A percentile compares a stretch with the other conserved stretches of the same genome.
phyloP scores from a whole-genome alignment of 164 flowering plant genomes.

The Stephania japonica region DNA sequence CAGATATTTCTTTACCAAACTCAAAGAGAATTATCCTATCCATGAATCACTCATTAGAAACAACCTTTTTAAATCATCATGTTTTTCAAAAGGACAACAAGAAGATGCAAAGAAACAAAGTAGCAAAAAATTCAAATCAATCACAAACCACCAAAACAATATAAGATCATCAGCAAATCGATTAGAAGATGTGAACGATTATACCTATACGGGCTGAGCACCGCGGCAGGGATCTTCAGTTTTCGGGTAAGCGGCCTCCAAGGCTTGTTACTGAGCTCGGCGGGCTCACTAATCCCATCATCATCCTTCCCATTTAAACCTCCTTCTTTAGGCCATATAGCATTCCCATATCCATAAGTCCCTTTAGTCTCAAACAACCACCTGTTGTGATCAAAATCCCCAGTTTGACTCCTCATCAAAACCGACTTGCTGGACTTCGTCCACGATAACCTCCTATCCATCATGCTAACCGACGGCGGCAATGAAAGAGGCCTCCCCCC shows the following conservation, averaged over 20 bases:
- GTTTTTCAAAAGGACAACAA: neutral
- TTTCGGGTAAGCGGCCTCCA: constrained; percentile 81
- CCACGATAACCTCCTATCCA: constrained; percentile 57
- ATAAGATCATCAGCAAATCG: neutral
- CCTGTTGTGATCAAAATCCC: constrained; percentile 65
- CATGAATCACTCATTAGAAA: neutral
- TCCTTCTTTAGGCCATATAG: constrained; percentile 61
- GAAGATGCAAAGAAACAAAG: neutral
- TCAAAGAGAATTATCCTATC: neutral
- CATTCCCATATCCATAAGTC: constrained; percentile 80
- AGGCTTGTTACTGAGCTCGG: constrained; percentile 41
- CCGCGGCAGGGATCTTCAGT: constrained; percentile 54
- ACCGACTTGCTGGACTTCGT: constrained; percentile 43
- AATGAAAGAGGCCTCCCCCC: constrained; percentile 25
- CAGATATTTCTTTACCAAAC: neutral
- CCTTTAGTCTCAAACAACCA: constrained; percentile 75
- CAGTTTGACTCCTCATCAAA: constrained; percentile 48
- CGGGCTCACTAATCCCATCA: constrained; percentile 24
- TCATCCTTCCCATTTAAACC: constrained; percentile 24
- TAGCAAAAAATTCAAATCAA: neutral
- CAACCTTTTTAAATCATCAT: neutral
- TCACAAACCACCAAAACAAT: neutral
- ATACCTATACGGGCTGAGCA: constrained; percentile 81
- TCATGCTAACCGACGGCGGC: constrained; percentile 27
- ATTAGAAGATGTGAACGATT: neutral